Base-by-base conservation (phyloP, 2,329 filamentous ascomycete genomes). In the Botryosphaeria dothidea region DNA sequence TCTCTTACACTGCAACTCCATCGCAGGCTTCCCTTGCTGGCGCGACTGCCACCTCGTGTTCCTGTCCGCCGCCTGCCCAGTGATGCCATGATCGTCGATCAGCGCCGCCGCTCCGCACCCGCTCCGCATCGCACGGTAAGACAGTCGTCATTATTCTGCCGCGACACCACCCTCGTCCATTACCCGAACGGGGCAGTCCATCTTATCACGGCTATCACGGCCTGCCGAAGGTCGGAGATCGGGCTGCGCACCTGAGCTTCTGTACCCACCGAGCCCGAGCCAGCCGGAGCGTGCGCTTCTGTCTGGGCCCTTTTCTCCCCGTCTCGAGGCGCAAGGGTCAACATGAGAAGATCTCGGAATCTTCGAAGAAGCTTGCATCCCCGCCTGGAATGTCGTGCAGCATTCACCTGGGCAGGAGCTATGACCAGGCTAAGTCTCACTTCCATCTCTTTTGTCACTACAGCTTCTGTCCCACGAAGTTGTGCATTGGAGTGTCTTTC, bases 31-130 rank as follows among this genome's bases (percentile, higher is more conserved):
- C 41, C 41, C 25, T n/a, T 58, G 38, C 38, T 34, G n/a, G 19
- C 27, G 19, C 49, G 27, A 15, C 5, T 17, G 2, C 56, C 31
- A 4, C 27, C 5, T 13, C 34, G 23, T 27, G 21, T 43, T 21
- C 11, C 38, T 34, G 38, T 29, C 21, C 54, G 54, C 54, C 23
- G 38, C 38, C 11, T 43, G 54, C 36, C 8, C 38, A 43, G 52
- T 57, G 54, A 58, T 46, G 54, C 23, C 25, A 60, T 46, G 25
- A 60, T 60, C 56, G 56, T 34, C 41, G 38, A 29, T 19, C 41
- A 45, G 9, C 15, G 9, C 25, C 17, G n/a, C 41, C 1, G 21
- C 56, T 60, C 41, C 56, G 38, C 56, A 34, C 27, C 38, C 38
- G 36, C 54, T 58, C 54, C 38, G 54, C 54, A 19, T 36, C 43